Conservation (phyloP, 2,329 filamentous ascomycete species). For the Botrytis galanthina region DNA sequence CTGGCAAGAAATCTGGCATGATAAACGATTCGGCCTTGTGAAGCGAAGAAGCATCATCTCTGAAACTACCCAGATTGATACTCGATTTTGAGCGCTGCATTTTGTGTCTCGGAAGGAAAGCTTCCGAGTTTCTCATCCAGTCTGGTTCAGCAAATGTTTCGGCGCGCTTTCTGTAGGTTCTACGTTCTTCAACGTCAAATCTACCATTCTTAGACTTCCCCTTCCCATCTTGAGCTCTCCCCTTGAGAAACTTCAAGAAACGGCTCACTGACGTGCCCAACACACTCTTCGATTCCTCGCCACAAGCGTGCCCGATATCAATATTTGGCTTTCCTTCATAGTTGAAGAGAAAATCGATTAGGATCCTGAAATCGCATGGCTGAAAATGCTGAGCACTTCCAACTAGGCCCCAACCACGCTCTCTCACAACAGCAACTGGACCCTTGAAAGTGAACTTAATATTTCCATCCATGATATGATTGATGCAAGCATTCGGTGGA, state of each 20-base stretch:
- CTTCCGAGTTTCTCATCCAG: fast-evolving
- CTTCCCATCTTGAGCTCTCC: background rate
- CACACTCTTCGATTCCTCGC: background rate
- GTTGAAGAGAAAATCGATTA: slow-evolving; percentile 4
- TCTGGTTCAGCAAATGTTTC: background rate
- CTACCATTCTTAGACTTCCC: background rate
- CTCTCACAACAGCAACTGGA: slow-evolving; percentile 1
- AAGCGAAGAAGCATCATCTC: background rate
- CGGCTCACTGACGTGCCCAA: background rate
- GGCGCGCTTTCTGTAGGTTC: too few species aligned
- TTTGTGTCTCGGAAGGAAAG: background rate
- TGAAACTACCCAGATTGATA: background rate
- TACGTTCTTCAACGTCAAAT: background rate
- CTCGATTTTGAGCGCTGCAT: background rate
- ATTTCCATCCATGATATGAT: background rate
- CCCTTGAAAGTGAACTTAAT: background rate
- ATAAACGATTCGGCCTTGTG: background rate
- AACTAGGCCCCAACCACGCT: background rate
- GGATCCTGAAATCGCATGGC: background rate
- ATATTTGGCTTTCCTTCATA: background rate
- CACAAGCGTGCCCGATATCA: background rate
- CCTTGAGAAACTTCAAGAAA: background rate
- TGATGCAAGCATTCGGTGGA: background rate
- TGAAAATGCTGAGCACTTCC: slow-evolving; percentile 1
- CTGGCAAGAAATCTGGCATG: background rate